Evolutionary conservation across 495 filamentous ascomycete species (phyloP), one percentile per base, ranked within the genome.

Genomic region (Sphaerosporella brunnea): DNA sequence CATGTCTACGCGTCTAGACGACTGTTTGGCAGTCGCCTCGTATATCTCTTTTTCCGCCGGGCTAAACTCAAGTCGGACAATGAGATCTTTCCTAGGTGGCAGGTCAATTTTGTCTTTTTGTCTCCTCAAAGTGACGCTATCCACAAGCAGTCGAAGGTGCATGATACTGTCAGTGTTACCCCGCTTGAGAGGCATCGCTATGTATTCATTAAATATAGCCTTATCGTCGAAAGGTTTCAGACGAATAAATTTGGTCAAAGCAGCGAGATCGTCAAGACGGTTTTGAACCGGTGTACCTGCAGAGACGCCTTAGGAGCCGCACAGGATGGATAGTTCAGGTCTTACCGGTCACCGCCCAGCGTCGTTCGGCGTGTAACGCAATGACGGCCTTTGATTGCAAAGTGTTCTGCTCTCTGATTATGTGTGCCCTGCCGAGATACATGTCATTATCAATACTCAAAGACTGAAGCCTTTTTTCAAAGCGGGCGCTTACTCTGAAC

Each of bases 341-440:
- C 35, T 18, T 5, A 37, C 88, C 87, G 2, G 90, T 96, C 7
- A 97, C 85, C 1, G 90, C 87, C 90, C 90, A 97, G 15, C 86
- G 77, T 20, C 90, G 75, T 54, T 82, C 72, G 3, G 84, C 81
- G 42, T 79, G 70, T 9, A 97, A 68, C n/a, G 74, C 70, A 53
- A 84, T 81, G n/a, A 88, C 78, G 1, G 82, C 79, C 58, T 84
- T 81, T 9, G 83, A 87, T 43, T 84, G 79, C 45, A 77, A 66
- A 0, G 87, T 88, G 15, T 67, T 70, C 52, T 83, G 80, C 55
- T 92, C 84, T 8, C 90, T 78, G 53, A 97, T 95, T 56, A 78
- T 80, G 65, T 97, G 90, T 11, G 87, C 90, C 64, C 15, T 40
- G 20, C 10, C 18, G 11, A 25, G n/a, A n/a, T n/a, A n/a, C n/a